These are phyloP conservation scores for Calendula officinalis DNA, from an alignment of 129 eudicot genomes.

Conservation along the genomic window DNA sequence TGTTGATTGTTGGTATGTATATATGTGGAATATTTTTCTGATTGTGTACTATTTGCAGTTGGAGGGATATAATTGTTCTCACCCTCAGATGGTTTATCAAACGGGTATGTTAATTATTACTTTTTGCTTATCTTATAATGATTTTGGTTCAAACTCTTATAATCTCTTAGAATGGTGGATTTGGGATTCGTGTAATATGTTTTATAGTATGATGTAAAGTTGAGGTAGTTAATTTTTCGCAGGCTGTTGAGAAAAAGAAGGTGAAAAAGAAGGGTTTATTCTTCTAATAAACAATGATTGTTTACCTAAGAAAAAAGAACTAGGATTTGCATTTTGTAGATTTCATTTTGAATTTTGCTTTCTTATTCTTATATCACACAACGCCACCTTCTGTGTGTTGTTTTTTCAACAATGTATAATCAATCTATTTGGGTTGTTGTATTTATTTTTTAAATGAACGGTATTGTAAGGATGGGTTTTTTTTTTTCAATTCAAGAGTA, in stretches of 20 bases:
- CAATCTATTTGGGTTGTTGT: background rate
- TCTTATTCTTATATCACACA: background rate
- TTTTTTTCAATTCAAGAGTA: background rate
- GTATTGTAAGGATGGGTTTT: slow-evolving; percentile 1
- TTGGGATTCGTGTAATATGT: too few relatives aligned
- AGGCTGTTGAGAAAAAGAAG: slow-evolving; percentile 71
- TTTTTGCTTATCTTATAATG: too few relatives aligned
- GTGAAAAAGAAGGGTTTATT: slow-evolving; percentile 60
- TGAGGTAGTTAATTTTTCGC: slow-evolving; percentile 9
- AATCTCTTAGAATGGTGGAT: too few relatives aligned
- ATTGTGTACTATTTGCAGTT: slow-evolving; percentile 42
- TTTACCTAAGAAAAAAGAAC: background rate
- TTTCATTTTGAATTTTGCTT: background rate
- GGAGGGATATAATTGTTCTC: slow-evolving; percentile 69
- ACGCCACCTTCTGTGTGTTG: background rate
- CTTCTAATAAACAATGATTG: slow-evolving; percentile 25
- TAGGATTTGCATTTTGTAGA: background rate
- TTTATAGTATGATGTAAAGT: too few relatives aligned
- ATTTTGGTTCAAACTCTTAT: too few relatives aligned
- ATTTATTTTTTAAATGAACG: background rate
- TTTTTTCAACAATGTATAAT: slow-evolving; percentile 6
- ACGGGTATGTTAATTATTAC: slow-evolving; percentile 39
- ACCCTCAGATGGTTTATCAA: slow-evolving; percentile 54
- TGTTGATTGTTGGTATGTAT: background rate
- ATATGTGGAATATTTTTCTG: background rate